phyloP scores from a whole-genome alignment of 2,329 filamentous ascomycete species.

The Fusarium tanahbumbuense region DNA sequence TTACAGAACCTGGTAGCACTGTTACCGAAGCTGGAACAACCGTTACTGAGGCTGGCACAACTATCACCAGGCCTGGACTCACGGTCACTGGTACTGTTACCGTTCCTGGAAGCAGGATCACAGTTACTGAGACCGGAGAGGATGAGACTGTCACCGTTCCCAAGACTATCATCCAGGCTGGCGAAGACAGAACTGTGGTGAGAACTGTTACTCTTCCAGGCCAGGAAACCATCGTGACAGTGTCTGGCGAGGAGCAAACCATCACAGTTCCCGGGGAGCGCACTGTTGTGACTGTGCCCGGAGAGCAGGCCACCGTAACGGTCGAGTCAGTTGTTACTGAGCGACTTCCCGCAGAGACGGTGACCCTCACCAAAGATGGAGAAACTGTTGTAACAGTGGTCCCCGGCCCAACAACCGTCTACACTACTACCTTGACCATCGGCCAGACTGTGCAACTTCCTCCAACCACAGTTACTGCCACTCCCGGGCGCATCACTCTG shows the following conservation, averaged over 20 bases:
- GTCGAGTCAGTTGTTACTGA: conserved; percentile 51
- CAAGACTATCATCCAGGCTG: conserved; percentile 28
- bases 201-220: conserved; percentile 44
- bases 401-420: conserved; percentile 44
- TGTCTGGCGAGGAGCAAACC: conserved; percentile 41
- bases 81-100: conserved; percentile 31
- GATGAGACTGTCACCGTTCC: conserved; percentile 32
- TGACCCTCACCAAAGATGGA: conserved; percentile 49
- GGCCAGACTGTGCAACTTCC: conserved; percentile 47
- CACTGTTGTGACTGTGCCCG: conserved; percentile 39
- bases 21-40: conserved; percentile 1
- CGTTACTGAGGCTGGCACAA: conserved; percentile 13
- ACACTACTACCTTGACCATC: conserved; percentile 49
- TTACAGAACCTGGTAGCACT: conserved; percentile 1
- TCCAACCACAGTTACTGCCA: conserved; percentile 46
- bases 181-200: conserved; percentile 28
- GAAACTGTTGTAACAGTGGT: conserved; percentile 47
- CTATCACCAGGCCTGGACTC: conserved; percentile 20
- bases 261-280: conserved; percentile 42
- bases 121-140: conserved; percentile 20
- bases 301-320: conserved; percentile 43
- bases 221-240: conserved; percentile 34
- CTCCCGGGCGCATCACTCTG: conserved; percentile 50
- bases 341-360: conserved; percentile 45
- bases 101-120: conserved; percentile 27